Conservation (phyloP, 768 basidiomycete species). For the Gloeostereum incarnatum region DNA sequence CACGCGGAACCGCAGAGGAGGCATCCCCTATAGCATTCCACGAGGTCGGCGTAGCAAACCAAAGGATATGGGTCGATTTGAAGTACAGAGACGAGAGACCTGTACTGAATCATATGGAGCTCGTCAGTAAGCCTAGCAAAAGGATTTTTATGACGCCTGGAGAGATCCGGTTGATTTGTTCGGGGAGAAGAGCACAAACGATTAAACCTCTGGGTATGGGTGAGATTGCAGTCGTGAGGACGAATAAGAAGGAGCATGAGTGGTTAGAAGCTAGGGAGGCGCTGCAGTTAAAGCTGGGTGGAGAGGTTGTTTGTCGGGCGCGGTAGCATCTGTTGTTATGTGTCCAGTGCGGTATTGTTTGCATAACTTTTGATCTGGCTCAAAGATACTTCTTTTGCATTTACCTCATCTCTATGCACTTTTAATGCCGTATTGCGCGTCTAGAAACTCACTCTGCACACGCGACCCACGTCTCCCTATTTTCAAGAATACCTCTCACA, state of each 20-base stretch:
- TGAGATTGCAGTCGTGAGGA: slow-evolving; percentile 83
- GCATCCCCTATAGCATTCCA: slow-evolving; percentile 62
- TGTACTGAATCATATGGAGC: slow-evolving; percentile 68
- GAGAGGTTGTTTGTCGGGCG: slow-evolving; percentile 85
- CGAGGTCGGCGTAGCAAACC: slow-evolving; percentile 48
- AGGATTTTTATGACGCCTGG: slow-evolving; percentile 63
- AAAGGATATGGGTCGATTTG: slow-evolving; percentile 87
- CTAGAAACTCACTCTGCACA: no score
- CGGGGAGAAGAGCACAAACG: slow-evolving; percentile 72
- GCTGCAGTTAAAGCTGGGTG: slow-evolving; percentile 61
- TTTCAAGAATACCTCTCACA: no score
- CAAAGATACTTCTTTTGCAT: no score
- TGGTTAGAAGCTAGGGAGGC: slow-evolving; percentile 96
- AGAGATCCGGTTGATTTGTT: slow-evolving; percentile 73
- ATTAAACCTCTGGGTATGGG: slow-evolving; percentile 85
- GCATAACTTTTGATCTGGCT: no score
- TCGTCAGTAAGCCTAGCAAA: slow-evolving; percentile 80
- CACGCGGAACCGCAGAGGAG: slow-evolving; percentile 61
- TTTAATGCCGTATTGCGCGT: no score
- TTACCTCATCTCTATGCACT: no score
- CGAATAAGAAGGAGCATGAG: slow-evolving; percentile 58
- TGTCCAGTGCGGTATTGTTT: no score
- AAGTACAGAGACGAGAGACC: slow-evolving; percentile 91
- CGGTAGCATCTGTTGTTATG: slow-evolving; percentile 24
- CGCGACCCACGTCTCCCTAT: no score